phyloP scores from a whole-genome alignment of 2,329 filamentous ascomycete species.

The Paecilomyces sp. region DNA sequence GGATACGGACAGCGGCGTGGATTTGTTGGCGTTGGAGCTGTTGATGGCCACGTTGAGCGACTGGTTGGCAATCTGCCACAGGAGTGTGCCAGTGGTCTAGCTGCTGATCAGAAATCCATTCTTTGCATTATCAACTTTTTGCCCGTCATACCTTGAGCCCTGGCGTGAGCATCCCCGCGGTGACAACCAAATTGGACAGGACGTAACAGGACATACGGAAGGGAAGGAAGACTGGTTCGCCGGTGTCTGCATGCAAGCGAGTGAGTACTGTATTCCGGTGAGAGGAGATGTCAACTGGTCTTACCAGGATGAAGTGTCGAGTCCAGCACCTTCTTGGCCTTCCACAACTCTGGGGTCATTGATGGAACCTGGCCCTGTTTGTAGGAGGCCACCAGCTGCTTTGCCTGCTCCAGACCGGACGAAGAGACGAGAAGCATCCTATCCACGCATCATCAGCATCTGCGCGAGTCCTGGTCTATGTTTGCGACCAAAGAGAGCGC shows the following conservation, averaged over 20 bases:
- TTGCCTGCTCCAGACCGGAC: constrained; percentile 76
- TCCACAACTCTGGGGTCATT: constrained; percentile 90
- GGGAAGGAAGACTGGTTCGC: constrained; percentile 81
- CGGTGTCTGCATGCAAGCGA: constrained; percentile 60
- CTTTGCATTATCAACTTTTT: neutral
- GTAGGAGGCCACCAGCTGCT: constrained; percentile 72
- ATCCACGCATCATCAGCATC: constrained; percentile 4
- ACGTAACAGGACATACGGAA: constrained; percentile 98
- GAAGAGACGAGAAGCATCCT: constrained; percentile 81
- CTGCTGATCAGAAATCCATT: neutral
- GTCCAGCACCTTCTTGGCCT: constrained; percentile 94
- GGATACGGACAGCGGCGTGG: constrained; percentile 71
- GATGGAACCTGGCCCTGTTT: constrained; percentile 70
- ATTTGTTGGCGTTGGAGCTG: constrained; percentile 96
- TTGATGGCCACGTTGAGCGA: constrained; percentile 98
- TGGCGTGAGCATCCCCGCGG: constrained; percentile 93
- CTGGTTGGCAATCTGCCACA: constrained; percentile 95
- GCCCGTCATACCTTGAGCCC: constrained; percentile 57
- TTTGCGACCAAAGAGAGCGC: neutral
- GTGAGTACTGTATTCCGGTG: neutral
- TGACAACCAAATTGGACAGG: constrained; percentile 87
- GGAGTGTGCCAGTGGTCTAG: constrained; percentile 73
- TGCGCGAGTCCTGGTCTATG: constrained; percentile 1
- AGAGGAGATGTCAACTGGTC: constrained; percentile 12
- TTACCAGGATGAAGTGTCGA: constrained; percentile 91